Evolutionary conservation across 306 rosid species (phyloP).

Genomic region (Boehmeria nivea): DNA sequence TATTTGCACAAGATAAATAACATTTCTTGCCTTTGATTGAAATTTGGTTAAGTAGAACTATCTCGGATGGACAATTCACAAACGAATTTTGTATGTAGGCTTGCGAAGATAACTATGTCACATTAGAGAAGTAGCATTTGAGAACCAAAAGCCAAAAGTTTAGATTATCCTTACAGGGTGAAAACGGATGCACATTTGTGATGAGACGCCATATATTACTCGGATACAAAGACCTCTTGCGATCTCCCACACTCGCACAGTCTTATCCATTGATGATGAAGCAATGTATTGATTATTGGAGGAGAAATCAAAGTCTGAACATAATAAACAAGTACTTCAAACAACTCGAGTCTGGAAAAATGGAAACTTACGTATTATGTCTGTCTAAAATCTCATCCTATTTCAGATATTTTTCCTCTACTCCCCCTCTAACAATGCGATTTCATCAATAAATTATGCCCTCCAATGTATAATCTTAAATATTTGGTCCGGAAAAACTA

Average conservation of each 20-base stretch:
- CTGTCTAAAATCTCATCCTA: not conserved
- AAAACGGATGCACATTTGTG: conserved; percentile 88
- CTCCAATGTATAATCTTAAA: not conserved
- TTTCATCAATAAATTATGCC: conserved; percentile 1
- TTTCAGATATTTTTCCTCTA: not conserved
- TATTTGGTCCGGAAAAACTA: not conserved
- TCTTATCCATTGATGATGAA: conserved; percentile 89
- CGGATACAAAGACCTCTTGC: conserved; percentile 80
- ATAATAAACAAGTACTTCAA: conserved; percentile 30
- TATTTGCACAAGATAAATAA: too few relatives aligned
- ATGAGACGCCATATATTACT: conserved; percentile 92
- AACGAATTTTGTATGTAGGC: too few relatives aligned
- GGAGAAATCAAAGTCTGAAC: conserved; percentile 92
- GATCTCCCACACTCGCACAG: conserved; percentile 96
- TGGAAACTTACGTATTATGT: not conserved
- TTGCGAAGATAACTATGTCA: not conserved
- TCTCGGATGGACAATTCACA: too few relatives aligned
- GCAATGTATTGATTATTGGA: conserved; percentile 96
- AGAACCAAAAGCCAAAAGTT: not conserved
- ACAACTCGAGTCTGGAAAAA: not conserved
- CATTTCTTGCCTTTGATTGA: too few relatives aligned
- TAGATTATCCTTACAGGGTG: conserved; percentile 79
- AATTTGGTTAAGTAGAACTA: too few relatives aligned
- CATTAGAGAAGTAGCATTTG: not conserved
- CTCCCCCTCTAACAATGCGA: not conserved